Evolutionary conservation across 257 asterid genomes (phyloP).

Genomic region (Henckelia pumila): DNA sequence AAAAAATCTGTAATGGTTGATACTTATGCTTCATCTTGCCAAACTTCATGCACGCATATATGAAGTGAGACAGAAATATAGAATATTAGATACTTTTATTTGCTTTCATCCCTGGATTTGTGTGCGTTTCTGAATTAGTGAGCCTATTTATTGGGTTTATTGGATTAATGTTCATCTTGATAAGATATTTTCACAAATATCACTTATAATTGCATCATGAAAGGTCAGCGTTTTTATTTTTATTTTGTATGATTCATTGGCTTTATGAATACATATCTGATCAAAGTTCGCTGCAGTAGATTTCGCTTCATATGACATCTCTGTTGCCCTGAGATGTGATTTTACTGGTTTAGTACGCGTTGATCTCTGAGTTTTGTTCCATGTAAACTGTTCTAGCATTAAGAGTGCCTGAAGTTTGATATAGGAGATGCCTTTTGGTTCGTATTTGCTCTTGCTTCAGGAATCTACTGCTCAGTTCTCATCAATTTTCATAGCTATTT

Average conservation of each 20-base stretch:
- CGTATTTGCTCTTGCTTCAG: background rate
- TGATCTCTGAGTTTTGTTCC: background rate
- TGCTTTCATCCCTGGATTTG: conserved; percentile 8
- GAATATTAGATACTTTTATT: background rate
- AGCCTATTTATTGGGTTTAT: conserved; percentile 3
- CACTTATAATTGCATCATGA: background rate
- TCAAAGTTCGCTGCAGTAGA: background rate
- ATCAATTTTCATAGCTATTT: background rate
- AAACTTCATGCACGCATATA: conserved; percentile 4
- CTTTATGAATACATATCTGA: background rate
- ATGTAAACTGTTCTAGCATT: background rate
- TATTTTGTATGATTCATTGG: background rate
- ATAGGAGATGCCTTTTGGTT: background rate
- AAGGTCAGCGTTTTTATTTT: background rate
- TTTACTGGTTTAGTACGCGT: background rate
- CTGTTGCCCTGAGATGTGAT: background rate
- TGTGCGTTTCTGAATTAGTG: background rate
- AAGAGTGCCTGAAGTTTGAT: conserved; percentile 8
- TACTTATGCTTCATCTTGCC: background rate
- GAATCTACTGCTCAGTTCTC: background rate
- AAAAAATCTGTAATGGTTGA: conserved; percentile 15
- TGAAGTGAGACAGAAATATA: conserved; percentile 13
- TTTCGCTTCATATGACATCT: background rate
- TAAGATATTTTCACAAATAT: background rate
- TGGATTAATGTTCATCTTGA: background rate